These are phyloP conservation scores for Peronospora farinosa DNA, from an alignment of 352 stramenopile species.

Conservation along the genomic window DNA sequence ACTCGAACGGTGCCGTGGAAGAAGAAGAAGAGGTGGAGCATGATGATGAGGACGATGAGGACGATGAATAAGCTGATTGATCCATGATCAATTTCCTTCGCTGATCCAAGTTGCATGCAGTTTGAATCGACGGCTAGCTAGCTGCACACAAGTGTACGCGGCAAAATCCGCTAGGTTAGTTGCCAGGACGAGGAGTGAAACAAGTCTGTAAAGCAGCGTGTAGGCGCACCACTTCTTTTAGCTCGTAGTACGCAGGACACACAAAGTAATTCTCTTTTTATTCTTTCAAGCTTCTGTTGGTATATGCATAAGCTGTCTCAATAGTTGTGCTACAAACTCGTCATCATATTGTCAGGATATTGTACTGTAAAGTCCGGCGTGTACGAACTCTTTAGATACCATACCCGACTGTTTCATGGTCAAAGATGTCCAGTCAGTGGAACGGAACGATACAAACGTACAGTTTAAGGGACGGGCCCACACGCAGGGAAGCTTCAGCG, in stretches of 20 bases:
- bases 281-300: conserved; percentile 28
- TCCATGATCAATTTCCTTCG: background rate
- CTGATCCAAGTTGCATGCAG: conserved; percentile 2
- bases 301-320: conserved; percentile 3
- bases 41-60: conserved; percentile 55
- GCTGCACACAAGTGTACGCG: background rate
- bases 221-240: conserved; percentile 15
- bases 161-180: background rate
- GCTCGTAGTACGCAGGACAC: conserved; percentile 30
- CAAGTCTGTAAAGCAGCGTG: conserved; percentile 8
- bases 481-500: background rate
- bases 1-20: conserved; percentile 40
- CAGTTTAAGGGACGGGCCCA: background rate
- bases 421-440: background rate
- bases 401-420: too few relatives aligned
- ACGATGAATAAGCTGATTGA: conserved; percentile 41
- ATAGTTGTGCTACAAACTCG: conserved; percentile 6
- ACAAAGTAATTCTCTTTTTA: conserved; percentile 28
- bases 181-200: conserved; percentile 1
- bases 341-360: background rate
- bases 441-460: conserved; percentile 24
- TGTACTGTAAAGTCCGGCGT: background rate
- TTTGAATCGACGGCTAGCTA: background rate
- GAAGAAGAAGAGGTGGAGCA: conserved; percentile 64
- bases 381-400: too few relatives aligned